Evolutionary conservation across 2,329 filamentous ascomycete genomes (phyloP).

Genomic region (Plenodomus lindquistii): DNA sequence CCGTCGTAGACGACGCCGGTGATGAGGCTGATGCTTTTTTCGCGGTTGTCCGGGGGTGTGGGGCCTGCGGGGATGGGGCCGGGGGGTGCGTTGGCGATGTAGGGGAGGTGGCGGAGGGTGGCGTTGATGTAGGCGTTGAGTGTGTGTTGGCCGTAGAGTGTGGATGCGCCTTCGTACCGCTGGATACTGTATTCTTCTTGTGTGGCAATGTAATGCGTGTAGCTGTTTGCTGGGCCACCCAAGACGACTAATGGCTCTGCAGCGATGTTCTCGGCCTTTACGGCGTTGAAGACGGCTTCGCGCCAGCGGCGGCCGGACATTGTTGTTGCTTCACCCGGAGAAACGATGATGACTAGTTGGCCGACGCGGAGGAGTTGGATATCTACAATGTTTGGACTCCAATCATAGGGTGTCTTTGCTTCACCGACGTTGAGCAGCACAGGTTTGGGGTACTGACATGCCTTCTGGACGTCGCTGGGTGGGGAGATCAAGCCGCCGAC

Average conservation of each 20-base stretch:
- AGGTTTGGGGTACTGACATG: constrained; percentile 80
- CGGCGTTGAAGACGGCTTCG: constrained; percentile 38
- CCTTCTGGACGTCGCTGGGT: constrained; percentile 69
- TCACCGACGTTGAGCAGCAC: constrained; percentile 88
- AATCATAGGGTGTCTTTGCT: constrained; percentile 75
- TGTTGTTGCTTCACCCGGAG: constrained; percentile 85
- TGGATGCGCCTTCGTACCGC: constrained; percentile 93
- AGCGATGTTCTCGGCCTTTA: constrained; percentile 24
- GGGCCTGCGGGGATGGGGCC: constrained; percentile 56
- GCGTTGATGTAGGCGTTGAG: constrained; percentile 87
- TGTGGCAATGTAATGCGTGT: constrained; percentile 80
- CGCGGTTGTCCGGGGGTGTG: constrained; percentile 75
- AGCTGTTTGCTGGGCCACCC: constrained; percentile 87
- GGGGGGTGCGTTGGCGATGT: constrained; percentile 56
- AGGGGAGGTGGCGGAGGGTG: constrained; percentile 71
- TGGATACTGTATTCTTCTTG: constrained; percentile 81
- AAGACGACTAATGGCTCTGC: constrained; percentile 68
- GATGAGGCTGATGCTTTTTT: constrained; percentile 78
- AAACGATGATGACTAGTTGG: constrained; percentile 80
- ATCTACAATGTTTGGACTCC: constrained; percentile 91
- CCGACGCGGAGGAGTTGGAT: constrained; percentile 84
- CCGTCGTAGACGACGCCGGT: constrained; percentile 75
- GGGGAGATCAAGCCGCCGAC: constrained; percentile 73
- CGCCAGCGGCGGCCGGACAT: constrained; percentile 93
- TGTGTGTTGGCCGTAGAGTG: constrained; percentile 81